Conservation (phyloP, 306 rosid genomes). For the Senna siamea region DNA sequence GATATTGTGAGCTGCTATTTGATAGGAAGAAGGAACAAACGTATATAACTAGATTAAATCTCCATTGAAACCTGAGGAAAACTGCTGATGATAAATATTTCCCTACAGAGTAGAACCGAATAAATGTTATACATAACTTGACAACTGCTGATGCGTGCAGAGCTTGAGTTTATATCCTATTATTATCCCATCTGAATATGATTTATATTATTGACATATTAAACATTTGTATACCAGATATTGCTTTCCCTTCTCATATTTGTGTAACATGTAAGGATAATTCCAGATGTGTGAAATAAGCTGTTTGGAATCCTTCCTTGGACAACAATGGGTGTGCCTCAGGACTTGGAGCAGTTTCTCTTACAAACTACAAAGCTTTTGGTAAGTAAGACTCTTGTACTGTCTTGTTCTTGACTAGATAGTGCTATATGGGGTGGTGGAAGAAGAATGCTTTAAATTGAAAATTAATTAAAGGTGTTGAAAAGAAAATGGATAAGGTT, state of each 20-base stretch:
- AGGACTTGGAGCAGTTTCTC: background rate
- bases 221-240: background rate
- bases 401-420: background rate
- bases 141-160: background rate
- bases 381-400: background rate
- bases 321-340: background rate
- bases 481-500: too few species aligned
- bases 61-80: constrained; percentile 22
- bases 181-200: background rate
- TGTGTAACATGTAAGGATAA: background rate
- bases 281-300: background rate
- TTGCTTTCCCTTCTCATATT: background rate
- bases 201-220: background rate
- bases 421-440: background rate
- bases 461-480: too few species aligned
- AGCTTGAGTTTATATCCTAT: background rate
- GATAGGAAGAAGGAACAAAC: constrained; percentile 32
- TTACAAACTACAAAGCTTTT: background rate
- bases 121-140: background rate
- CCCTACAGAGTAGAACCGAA: too few species aligned
- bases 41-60: constrained; percentile 40
- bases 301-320: background rate
- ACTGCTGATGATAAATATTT: too few species aligned
- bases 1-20: constrained; percentile 39
- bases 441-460: background rate